Conservation (phyloP, 2,329 filamentous ascomycete genomes). For the Cytospora piceicola region DNA sequence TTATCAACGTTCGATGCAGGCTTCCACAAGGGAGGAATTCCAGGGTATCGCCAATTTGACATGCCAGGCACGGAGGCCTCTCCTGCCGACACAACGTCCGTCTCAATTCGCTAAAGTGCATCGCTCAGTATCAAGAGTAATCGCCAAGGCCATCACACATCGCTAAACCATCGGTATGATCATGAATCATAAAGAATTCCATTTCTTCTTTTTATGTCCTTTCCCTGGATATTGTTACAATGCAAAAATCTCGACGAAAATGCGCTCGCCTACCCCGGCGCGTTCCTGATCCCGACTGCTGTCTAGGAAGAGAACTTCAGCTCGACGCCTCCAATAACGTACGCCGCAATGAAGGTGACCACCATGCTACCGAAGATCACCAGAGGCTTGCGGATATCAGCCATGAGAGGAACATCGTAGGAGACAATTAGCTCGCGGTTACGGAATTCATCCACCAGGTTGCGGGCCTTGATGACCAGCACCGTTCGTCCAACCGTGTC, state of each 20-base stretch:
- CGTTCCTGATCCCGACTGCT: constrained; percentile 33
- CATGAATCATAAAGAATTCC: constrained; percentile 21
- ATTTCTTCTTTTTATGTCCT: constrained; percentile 18
- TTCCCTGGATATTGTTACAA: constrained; percentile 22
- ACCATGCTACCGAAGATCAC: constrained; percentile 76
- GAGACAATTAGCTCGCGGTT: constrained; percentile 83
- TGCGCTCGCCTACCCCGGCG: background rate
- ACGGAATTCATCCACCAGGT: constrained; percentile 87
- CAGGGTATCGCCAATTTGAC: background rate
- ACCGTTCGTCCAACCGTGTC: constrained; percentile 89
- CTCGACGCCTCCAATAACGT: constrained; percentile 77
- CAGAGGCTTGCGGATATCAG: constrained; percentile 82
- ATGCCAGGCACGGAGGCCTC: background rate
- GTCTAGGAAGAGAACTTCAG: constrained; percentile 67
- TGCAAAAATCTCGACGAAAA: constrained; percentile 5
- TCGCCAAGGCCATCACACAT: background rate
- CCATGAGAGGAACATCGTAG: constrained; percentile 79
- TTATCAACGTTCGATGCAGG: too few relatives aligned
- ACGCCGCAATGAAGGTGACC: constrained; percentile 74
- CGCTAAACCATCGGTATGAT: background rate
- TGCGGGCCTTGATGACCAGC: constrained; percentile 78
- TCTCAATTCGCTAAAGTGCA: too few relatives aligned
- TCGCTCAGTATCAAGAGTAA: background rate
- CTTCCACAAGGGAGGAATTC: too few relatives aligned
- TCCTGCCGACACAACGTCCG: background rate